These are phyloP conservation scores for Chlorociboria aeruginascens DNA, from an alignment of 495 filamentous ascomycete genomes.

Conservation along the genomic window DNA sequence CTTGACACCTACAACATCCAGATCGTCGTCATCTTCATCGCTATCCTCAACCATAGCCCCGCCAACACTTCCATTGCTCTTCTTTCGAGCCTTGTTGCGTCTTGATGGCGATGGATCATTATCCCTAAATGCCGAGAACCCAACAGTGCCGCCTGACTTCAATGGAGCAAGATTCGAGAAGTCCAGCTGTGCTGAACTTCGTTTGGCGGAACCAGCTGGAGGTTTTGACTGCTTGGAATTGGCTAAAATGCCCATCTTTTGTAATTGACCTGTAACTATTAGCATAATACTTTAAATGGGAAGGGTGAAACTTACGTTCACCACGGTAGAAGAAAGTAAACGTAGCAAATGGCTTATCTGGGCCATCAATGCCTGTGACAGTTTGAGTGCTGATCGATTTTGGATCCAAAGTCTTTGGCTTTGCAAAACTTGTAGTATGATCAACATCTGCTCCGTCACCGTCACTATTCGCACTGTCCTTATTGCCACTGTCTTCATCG, in stretches of 20 bases:
- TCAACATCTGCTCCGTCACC: constrained; percentile 60
- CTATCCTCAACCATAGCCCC: constrained; percentile 46
- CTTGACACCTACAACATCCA: constrained; percentile 41
- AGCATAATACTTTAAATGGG: constrained; percentile 5
- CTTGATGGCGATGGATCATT: constrained; percentile 33
- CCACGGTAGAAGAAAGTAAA: constrained; percentile 98
- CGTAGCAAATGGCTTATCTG: constrained; percentile 87
- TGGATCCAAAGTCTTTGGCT: constrained; percentile 92
- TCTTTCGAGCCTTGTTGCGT: constrained; percentile 44
- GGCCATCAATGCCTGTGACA: constrained; percentile 93
- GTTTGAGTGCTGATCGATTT: constrained; percentile 97
- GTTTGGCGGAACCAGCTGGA: constrained; percentile 45
- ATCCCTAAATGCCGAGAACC: constrained; percentile 87
- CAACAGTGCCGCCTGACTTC: constrained; percentile 68
- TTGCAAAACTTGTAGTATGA: constrained; percentile 97
- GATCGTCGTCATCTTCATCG: constrained; percentile 53
- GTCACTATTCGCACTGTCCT: constrained; percentile 18
- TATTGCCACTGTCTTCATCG: constrained; percentile 49
- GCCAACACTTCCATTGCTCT: constrained; percentile 31
- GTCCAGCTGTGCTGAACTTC: constrained; percentile 66
- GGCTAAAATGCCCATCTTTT: constrained; percentile 82
- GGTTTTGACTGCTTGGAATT: constrained; percentile 41
- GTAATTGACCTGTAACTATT: constrained; percentile 57
- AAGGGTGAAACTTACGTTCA: constrained; percentile 54
- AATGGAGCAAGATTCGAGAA: constrained; percentile 78